phyloP scores from a whole-genome alignment of 2,329 filamentous ascomycete species.

The Botrytis deweyae region DNA sequence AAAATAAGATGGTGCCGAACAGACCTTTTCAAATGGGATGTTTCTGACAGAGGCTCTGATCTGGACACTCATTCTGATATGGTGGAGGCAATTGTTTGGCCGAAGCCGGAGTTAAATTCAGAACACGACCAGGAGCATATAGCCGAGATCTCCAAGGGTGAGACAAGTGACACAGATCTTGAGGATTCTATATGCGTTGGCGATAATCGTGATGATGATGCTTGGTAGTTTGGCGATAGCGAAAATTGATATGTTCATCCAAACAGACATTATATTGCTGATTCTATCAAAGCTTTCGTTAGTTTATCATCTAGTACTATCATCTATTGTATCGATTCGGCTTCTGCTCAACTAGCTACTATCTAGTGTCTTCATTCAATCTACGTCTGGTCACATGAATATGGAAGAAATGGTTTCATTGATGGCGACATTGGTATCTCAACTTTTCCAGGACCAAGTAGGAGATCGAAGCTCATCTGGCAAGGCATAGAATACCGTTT shows the following conservation, averaged over 20 bases:
- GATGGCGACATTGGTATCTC: background rate
- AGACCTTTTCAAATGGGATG: background rate
- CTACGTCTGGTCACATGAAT: background rate
- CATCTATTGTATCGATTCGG: background rate
- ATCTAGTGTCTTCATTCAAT: background rate
- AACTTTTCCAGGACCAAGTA: background rate
- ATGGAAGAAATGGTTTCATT: background rate
- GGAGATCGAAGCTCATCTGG: background rate
- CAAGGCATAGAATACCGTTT: background rate
- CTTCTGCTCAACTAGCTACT: background rate
- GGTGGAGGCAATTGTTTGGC: background rate
- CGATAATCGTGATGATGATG: background rate
- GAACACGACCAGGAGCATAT: background rate
- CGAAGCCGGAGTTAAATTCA: background rate
- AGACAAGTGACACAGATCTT: too few species aligned
- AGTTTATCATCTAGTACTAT: background rate
- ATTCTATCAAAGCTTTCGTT: background rate
- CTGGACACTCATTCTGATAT: background rate
- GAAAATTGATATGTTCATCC: background rate
- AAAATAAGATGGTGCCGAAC: background rate
- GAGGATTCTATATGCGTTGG: background rate
- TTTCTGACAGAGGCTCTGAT: background rate
- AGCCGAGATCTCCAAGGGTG: too few species aligned
- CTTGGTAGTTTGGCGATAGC: background rate
- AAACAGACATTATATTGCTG: background rate